Conservation (phyloP, 2,329 filamentous ascomycete genomes). For the Gaeumannomyces sp. region DNA sequence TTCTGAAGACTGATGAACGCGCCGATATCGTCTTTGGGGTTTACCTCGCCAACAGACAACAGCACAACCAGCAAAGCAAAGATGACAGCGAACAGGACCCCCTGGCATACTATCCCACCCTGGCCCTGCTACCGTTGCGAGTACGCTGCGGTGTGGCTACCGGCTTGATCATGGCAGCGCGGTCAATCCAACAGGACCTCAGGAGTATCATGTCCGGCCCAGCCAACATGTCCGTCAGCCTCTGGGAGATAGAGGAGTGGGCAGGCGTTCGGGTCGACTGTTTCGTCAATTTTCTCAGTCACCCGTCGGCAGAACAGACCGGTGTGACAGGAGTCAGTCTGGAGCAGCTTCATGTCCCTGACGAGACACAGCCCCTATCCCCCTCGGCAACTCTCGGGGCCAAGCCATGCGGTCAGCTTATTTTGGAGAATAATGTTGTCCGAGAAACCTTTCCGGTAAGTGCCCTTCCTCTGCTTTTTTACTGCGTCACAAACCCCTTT, state of each 20-base stretch:
- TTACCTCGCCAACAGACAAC: slow-evolving; percentile 70
- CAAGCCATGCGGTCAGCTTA: neutral
- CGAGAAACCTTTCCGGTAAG: slow-evolving; percentile 27
- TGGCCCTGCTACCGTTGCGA: slow-evolving; percentile 71
- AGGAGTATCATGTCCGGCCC: slow-evolving; percentile 47
- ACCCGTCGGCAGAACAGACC: slow-evolving; percentile 28
- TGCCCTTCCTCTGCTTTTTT: neutral
- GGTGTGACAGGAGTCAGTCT: neutral
- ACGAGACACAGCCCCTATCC: neutral
- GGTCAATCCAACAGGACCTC: slow-evolving; percentile 61
- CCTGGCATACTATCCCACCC: slow-evolving; percentile 56
- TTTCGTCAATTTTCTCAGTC: slow-evolving; percentile 75
- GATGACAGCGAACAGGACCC: slow-evolving; percentile 36
- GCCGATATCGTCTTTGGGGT: slow-evolving; percentile 61
- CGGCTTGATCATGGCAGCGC: slow-evolving; percentile 45
- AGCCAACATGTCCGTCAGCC: slow-evolving; percentile 50
- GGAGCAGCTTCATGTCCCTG: neutral
- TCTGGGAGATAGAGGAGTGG: slow-evolving; percentile 71
- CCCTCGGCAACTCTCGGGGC: neutral
- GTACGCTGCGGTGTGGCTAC: slow-evolving; percentile 33
- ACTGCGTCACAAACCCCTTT: neutral
- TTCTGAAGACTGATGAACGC: slow-evolving; percentile 20
- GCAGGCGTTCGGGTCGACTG: slow-evolving; percentile 63
- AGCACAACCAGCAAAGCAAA: neutral
- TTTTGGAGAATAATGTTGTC: slow-evolving; percentile 21